phyloP scores from a whole-genome alignment of 1,284 basidiomycete genomes.

The Ceratobasidium sp. region DNA sequence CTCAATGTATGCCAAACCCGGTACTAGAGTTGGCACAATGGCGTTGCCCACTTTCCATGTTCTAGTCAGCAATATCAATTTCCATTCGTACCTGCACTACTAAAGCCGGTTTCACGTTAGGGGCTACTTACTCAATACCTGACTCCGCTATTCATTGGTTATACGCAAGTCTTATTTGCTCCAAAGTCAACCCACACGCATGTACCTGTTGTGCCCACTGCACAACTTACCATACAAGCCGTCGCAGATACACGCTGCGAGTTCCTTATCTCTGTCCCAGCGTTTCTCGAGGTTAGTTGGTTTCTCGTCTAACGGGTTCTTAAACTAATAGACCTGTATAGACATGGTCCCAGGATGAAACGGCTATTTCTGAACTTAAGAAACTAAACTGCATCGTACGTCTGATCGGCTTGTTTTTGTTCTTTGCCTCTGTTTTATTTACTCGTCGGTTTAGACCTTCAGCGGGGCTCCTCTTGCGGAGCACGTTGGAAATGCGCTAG shows the following conservation, averaged over 20 bases:
- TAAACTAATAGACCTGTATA: background rate
- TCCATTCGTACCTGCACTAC: background rate
- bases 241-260: background rate
- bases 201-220: conserved; percentile 38
- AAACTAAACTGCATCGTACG: conserved; percentile 42
- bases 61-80: background rate
- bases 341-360: conserved; percentile 43
- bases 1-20: background rate
- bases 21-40: conserved; percentile 2
- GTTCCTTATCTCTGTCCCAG: conserved; percentile 40
- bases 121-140: background rate
- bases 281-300: conserved; percentile 42
- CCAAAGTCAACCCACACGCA: conserved; percentile 3
- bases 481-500: background rate
- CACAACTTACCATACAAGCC: conserved; percentile 41
- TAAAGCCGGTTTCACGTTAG: background rate
- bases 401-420: background rate
- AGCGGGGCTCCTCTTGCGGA: background rate
- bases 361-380: conserved; percentile 24
- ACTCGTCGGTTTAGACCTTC: conserved; percentile 34
- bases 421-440: background rate
- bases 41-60: conserved; percentile 6
- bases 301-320: background rate
- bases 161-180: conserved; percentile 41
- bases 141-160: background rate